phyloP scores from a whole-genome alignment of 176 grass and related monocot species.

The Oryza longistaminata region DNA sequence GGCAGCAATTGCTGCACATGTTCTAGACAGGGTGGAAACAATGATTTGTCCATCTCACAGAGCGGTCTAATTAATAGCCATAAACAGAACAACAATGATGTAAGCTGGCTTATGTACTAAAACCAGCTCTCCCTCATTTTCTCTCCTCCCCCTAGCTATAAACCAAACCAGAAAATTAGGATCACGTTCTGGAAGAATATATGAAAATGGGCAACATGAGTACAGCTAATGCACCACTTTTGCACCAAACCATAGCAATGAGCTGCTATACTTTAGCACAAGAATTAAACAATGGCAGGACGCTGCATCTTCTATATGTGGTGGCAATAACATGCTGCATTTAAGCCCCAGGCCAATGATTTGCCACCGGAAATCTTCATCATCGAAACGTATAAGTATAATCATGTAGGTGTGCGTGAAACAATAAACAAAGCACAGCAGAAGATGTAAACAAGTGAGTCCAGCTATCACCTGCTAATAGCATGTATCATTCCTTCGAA shows the following conservation, averaged over 20 bases:
- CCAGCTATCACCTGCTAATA: slow-evolving; percentile 49
- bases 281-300: slow-evolving; percentile 45
- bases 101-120: slow-evolving; percentile 53
- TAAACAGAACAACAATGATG: slow-evolving; percentile 53
- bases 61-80: slow-evolving; percentile 51
- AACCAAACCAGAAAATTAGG: slow-evolving; percentile 22
- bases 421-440: slow-evolving; percentile 34
- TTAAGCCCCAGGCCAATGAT: slow-evolving; percentile 45
- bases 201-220: slow-evolving; percentile 36
- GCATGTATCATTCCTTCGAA: slow-evolving; percentile 31
- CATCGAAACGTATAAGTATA: slow-evolving; percentile 29
- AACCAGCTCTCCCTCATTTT: slow-evolving; percentile 13
- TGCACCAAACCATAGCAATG: slow-evolving; percentile 40
- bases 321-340: slow-evolving; percentile 44
- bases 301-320: slow-evolving; percentile 39
- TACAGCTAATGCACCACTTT: slow-evolving; percentile 55
- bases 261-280: slow-evolving; percentile 59
- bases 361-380: slow-evolving; percentile 33
- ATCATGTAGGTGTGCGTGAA: slow-evolving; percentile 16
- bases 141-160: background rate
- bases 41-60: slow-evolving; percentile 56
- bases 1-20: slow-evolving; percentile 60
- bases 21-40: slow-evolving; percentile 64
- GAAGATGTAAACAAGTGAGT: slow-evolving; percentile 30
- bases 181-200: slow-evolving; percentile 48